phyloP scores from a whole-genome alignment of 306 rosid species.

The Acacia acuminata region DNA sequence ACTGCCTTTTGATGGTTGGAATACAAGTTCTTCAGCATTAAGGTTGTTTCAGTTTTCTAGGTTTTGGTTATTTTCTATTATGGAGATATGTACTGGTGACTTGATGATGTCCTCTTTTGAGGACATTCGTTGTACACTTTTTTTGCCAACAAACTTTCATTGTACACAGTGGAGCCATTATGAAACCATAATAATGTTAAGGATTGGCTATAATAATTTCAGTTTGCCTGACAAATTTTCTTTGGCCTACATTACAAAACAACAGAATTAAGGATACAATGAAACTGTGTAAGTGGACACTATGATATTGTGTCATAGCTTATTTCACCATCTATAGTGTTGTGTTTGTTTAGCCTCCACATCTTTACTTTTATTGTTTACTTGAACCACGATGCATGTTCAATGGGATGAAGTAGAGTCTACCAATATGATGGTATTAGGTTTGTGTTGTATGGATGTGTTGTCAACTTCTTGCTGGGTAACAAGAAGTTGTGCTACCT shows the following conservation, averaged over 20 bases:
- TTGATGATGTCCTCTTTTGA: conserved; percentile 3
- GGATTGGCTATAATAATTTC: not conserved
- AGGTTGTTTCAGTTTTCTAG: conserved; percentile 4
- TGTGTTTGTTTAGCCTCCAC: not conserved
- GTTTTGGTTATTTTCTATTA: conserved; percentile 13
- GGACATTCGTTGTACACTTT: not conserved
- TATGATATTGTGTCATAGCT: not conserved
- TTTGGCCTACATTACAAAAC: not conserved
- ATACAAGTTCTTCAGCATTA: not conserved
- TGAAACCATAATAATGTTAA: not conserved
- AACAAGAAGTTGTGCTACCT: not conserved
- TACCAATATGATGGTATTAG: not conserved
- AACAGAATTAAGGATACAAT: not conserved
- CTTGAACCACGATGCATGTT: not conserved
- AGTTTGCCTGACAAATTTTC: not conserved
- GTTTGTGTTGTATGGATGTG: not conserved
- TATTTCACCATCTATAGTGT: not conserved
- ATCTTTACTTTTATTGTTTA: not conserved
- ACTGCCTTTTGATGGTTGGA: not conserved
- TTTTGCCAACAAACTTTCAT: not conserved
- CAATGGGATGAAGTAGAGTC: not conserved
- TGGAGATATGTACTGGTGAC: conserved; percentile 8
- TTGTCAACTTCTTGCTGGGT: not conserved
- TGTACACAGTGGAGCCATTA: not conserved
- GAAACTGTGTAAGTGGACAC: not conserved